Evolutionary conservation across 495 filamentous ascomycete species (phyloP), one percentile per base, ranked within the genome.

Genomic region (Daldinia grandis): DNA sequence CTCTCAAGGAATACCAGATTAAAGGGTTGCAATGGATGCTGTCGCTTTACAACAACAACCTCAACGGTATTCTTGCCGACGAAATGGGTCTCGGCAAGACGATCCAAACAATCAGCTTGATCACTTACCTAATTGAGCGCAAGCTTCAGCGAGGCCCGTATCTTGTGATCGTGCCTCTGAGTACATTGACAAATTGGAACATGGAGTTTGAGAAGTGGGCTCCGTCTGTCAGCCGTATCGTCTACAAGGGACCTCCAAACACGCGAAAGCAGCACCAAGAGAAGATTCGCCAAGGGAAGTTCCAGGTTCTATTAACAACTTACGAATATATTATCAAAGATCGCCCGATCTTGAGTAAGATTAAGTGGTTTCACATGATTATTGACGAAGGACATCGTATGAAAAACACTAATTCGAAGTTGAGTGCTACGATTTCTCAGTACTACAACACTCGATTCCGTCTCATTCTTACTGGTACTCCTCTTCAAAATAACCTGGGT

Each of bases 271-370:
- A 90, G 73, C 93, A 97, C 68, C 93, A 97, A 74, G 89, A 97
- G 58, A 92, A 94, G 74, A 95, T 99, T 55, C 94, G 95, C 19
- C 95, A 93, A 81, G 94, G 95, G 54, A 87, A 92, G 54, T 99
- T 98, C 86, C 95, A 99, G 78, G 95, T 99, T 62, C 84, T 99
- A 2, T 83, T 99, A 35, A 99, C 95, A 0, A 99, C 95, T 9
- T 99, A 98, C 80, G 95, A 99, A 80, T 99, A 97, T 84, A 97
- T 99, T 79, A 99, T 99, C 84, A 98, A 98, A 82, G 95, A 99
- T 74, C 90, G 95, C 25, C 94, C 94, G 1, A 84, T 99, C 57
- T 83, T 99, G 31, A 93, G 90, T 81, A 98, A 98, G 84, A 92
- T 99, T 77, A 97, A 97, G 79, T 99, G 95, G 95, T 91, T 95